phyloP scores from a whole-genome alignment of 176 grass and related monocot species.

The Aegilops longissima region DNA sequence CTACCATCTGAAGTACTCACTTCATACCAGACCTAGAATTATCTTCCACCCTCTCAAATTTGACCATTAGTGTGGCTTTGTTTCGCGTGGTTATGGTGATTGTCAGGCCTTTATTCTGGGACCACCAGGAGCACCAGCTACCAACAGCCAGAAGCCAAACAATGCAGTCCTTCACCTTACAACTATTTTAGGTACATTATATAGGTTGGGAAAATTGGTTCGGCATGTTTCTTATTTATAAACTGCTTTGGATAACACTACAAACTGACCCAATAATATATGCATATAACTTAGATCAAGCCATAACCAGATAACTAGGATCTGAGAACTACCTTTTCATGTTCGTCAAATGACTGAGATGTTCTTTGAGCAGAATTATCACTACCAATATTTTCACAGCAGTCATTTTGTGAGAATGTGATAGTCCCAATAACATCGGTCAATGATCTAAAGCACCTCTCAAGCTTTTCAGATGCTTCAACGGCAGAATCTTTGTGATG shows the following conservation, averaged over 20 bases:
- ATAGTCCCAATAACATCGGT: conserved; percentile 48
- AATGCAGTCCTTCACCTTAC: background rate
- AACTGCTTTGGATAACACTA: conserved; percentile 15
- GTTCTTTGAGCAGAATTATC: conserved; percentile 30
- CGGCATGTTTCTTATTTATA: background rate
- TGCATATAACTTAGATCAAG: conserved; percentile 15
- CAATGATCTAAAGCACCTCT: conserved; percentile 62
- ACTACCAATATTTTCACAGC: conserved; percentile 18
- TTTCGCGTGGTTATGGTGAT: background rate
- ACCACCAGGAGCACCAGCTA: background rate
- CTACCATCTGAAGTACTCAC: conserved; percentile 18
- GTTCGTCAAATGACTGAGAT: conserved; percentile 38
- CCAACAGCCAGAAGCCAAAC: background rate
- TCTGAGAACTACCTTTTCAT: conserved; percentile 47
- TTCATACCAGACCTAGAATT: conserved; percentile 20
- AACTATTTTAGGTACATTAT: background rate
- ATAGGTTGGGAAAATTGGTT: background rate
- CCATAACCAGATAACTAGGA: conserved; percentile 20
- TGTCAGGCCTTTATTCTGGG: conserved; percentile 3
- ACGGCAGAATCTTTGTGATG: conserved; percentile 44
- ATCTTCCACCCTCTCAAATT: background rate
- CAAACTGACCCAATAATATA: conserved; percentile 1
- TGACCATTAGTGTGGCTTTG: conserved; percentile 9
- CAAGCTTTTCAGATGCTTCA: conserved; percentile 59
- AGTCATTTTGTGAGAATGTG: conserved; percentile 46